Percentiles rank a stretch among this genome's conserved stretches.
Evolutionary conservation across 2,329 filamentous ascomycete genomes (phyloP).

Genomic region (Trichoderma brevicompactum): DNA sequence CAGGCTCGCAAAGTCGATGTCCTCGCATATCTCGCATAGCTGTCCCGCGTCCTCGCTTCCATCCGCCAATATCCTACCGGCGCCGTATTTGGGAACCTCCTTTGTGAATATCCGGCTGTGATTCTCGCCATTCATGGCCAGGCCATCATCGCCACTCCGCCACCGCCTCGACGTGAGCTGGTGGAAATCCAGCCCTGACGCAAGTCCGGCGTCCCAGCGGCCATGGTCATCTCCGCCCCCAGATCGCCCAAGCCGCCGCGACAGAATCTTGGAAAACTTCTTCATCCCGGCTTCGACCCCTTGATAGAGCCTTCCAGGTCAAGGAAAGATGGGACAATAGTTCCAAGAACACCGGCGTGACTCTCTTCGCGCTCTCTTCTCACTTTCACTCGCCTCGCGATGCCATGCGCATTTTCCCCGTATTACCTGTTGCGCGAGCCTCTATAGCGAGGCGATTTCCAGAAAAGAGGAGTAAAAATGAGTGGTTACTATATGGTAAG

Average conservation of each 20-base stretch:
- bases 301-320: neutral
- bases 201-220: slow-evolving; percentile 32
- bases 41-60: slow-evolving; percentile 30
- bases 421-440: slow-evolving; percentile 1
- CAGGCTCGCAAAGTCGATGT: slow-evolving; percentile 44
- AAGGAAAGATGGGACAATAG: neutral
- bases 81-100: slow-evolving; percentile 32
- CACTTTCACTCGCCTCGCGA: slow-evolving; percentile 2
- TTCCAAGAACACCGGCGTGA: neutral
- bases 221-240: slow-evolving; percentile 27
- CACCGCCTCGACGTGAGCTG: slow-evolving; percentile 40
- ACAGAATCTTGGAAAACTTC: slow-evolving; percentile 45
- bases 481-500: neutral
- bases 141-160: slow-evolving; percentile 31
- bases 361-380: slow-evolving; percentile 11
- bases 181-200: slow-evolving; percentile 41
- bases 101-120: slow-evolving; percentile 17
- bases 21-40: slow-evolving; percentile 41
- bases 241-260: slow-evolving; percentile 40
- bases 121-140: slow-evolving; percentile 27
- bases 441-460: neutral
- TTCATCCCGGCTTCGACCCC: slow-evolving; percentile 37
- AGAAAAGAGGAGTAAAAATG: neutral
- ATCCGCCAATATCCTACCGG: slow-evolving; percentile 39
- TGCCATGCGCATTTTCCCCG: slow-evolving; percentile 12